These are phyloP conservation scores for Penicillium brasilianum DNA, from an alignment of 2,329 filamentous ascomycete species.

Conservation along the genomic window DNA sequence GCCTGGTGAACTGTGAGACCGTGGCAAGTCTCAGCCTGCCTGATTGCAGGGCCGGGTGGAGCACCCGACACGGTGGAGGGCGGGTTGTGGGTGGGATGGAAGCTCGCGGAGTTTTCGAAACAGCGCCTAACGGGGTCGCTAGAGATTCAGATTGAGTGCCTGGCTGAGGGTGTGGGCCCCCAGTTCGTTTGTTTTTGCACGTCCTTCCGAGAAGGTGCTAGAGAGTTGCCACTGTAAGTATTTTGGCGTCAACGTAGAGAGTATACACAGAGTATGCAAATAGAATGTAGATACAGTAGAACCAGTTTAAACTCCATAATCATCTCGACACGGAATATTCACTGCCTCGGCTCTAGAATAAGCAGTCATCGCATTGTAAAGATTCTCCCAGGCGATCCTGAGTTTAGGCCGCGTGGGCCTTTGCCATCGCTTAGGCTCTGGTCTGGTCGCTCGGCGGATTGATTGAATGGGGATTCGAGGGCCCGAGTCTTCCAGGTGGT, in stretches of 20 bases:
- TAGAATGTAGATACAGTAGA: neutral
- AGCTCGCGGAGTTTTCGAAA: conserved; percentile 8
- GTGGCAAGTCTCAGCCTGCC: conserved; percentile 24
- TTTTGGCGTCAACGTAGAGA: neutral
- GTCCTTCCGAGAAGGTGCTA: conserved; percentile 1
- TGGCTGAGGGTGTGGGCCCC: conserved; percentile 5
- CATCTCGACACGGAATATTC: neutral
- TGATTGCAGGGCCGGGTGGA: conserved; percentile 32
- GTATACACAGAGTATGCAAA: neutral
- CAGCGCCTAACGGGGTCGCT: conserved; percentile 2
- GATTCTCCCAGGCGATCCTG: neutral
- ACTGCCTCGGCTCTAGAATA: neutral
- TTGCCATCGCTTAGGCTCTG: neutral
- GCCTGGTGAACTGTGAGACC: neutral
- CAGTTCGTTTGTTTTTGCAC: conserved; percentile 7
- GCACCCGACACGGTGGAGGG: conserved; percentile 7
- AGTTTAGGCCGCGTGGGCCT: neutral
- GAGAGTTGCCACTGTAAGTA: neutral
- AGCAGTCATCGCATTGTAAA: neutral
- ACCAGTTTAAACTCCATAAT: too few species aligned
- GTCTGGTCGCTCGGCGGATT: neutral
- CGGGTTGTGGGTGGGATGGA: conserved; percentile 8
- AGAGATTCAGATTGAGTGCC: conserved; percentile 21
- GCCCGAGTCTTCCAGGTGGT: neutral
- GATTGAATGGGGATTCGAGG: neutral